Evolutionary conservation across 306 rosid species (phyloP).

Genomic region (Fragaria iinumae): DNA sequence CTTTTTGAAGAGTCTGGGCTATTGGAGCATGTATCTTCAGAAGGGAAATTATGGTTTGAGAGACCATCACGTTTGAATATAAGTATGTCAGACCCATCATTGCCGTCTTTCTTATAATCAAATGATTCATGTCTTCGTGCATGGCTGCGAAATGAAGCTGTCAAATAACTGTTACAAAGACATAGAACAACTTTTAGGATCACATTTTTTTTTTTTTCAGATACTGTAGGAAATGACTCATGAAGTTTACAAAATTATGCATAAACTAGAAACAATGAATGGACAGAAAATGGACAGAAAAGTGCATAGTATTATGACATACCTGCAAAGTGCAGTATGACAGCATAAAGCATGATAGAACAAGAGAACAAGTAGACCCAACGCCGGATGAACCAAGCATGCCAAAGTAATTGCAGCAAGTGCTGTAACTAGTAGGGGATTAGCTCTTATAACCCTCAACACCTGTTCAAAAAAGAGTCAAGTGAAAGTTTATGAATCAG

Average conservation of each 20-base stretch:
- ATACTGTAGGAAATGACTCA: not conserved
- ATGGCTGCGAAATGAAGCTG: constrained; percentile 71
- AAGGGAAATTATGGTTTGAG: constrained; percentile 44
- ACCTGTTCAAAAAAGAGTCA: constrained; percentile 47
- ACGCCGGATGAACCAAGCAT: constrained; percentile 81
- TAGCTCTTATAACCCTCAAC: constrained; percentile 59
- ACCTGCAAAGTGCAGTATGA: constrained; percentile 90
- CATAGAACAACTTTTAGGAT: constrained; percentile 39
- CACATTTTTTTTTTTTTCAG: constrained; percentile 11
- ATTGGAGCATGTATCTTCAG: constrained; percentile 47
- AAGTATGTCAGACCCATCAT: constrained; percentile 39
- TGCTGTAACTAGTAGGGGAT: constrained; percentile 57
- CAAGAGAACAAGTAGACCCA: constrained; percentile 71
- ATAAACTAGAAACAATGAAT: constrained; percentile 6
- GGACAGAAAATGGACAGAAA: not conserved
- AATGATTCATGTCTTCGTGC: constrained; percentile 45
- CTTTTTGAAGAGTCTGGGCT: constrained; percentile 72
- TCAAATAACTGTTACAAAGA: constrained; percentile 75
- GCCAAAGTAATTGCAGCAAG: constrained; percentile 64
- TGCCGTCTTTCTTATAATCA: constrained; percentile 39
- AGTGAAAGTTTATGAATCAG: constrained; percentile 30
- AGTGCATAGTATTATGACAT: constrained; percentile 2
- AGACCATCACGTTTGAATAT: constrained; percentile 50
- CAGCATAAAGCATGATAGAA: constrained; percentile 73
- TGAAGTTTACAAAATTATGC: constrained; percentile 14